These are phyloP conservation scores for Lactifluus rugatus DNA, from an alignment of 768 basidiomycete genomes.

Conservation along the genomic window DNA sequence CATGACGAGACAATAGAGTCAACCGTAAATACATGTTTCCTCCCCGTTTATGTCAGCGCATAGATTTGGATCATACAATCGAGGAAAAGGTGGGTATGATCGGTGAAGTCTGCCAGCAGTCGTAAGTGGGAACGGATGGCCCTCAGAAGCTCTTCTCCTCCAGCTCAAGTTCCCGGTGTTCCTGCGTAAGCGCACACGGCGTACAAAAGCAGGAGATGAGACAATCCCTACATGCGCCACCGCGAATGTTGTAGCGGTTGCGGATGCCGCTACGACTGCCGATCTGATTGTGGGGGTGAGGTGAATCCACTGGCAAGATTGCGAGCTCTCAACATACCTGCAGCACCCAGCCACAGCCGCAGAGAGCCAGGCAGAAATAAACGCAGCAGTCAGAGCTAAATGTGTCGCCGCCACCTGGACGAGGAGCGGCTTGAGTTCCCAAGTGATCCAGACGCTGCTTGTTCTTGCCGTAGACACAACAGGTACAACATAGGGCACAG, in stretches of 20 bases:
- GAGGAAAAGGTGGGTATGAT: background rate
- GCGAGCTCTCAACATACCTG: background rate
- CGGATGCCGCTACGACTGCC: background rate
- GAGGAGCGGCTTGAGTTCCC: conserved; percentile 27
- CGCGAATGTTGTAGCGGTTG: background rate
- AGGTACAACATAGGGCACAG: conserved; percentile 29
- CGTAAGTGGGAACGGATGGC: background rate
- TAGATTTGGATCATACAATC: no score
- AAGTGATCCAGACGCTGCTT: conserved; percentile 34
- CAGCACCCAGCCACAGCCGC: background rate
- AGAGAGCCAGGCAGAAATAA: background rate
- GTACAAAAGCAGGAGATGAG: background rate
- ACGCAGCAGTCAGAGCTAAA: background rate
- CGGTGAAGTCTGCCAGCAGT: background rate
- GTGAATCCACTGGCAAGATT: background rate
- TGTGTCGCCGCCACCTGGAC: conserved; percentile 6
- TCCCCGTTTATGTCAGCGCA: no score
- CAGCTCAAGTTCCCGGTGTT: background rate
- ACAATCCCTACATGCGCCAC: background rate
- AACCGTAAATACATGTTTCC: no score
- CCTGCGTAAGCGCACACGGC: background rate
- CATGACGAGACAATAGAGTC: no score
- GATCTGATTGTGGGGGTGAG: background rate
- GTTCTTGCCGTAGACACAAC: conserved; percentile 32
- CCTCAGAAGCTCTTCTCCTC: background rate